Conservation (phyloP, 352 stramenopile genomes). For the Globisporangium apiculatum region DNA sequence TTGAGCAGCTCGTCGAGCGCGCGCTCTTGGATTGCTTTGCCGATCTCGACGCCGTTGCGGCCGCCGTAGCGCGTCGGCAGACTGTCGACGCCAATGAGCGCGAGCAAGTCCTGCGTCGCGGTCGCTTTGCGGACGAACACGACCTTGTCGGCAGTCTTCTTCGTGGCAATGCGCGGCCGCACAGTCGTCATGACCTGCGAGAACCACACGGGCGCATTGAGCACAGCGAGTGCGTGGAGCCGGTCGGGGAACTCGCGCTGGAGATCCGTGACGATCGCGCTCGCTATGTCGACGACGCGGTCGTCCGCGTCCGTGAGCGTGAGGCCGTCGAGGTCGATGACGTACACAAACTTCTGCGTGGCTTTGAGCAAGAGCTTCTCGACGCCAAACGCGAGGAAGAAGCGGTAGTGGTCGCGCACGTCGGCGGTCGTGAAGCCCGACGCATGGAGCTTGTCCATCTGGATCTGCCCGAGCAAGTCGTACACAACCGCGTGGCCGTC, state of each 20-base stretch:
- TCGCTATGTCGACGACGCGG: conserved; percentile 54
- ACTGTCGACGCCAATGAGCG: conserved; percentile 61
- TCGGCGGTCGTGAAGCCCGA: conserved; percentile 67
- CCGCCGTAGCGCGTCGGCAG: conserved; percentile 66
- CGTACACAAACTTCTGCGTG: conserved; percentile 64
- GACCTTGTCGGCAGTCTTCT: conserved; percentile 63
- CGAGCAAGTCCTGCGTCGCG: conserved; percentile 37
- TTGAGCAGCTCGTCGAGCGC: conserved; percentile 56
- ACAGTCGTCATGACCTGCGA: conserved; percentile 68
- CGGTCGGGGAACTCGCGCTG: conserved; percentile 62
- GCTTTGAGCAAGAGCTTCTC: conserved; percentile 59
- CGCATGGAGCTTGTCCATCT: conserved; percentile 62
- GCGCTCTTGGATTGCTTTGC: conserved; percentile 71
- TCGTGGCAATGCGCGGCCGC: conserved; percentile 34
- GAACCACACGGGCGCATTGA: conserved; percentile 77
- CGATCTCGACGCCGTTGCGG: conserved; percentile 66
- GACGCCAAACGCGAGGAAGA: conserved; percentile 68
- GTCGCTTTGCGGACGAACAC: conserved; percentile 41
- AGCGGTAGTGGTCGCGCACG: conserved; percentile 67
- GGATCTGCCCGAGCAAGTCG: conserved; percentile 74
- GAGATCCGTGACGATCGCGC: conserved; percentile 42
- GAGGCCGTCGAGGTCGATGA: conserved; percentile 72
- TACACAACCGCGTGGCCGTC: conserved; percentile 64
- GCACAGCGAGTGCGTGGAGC: conserved; percentile 45
- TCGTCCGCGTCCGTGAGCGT: conserved; percentile 64